Base-by-base conservation (phyloP, 441 rosid species). In the Cnidoscolus chayamansa region DNA sequence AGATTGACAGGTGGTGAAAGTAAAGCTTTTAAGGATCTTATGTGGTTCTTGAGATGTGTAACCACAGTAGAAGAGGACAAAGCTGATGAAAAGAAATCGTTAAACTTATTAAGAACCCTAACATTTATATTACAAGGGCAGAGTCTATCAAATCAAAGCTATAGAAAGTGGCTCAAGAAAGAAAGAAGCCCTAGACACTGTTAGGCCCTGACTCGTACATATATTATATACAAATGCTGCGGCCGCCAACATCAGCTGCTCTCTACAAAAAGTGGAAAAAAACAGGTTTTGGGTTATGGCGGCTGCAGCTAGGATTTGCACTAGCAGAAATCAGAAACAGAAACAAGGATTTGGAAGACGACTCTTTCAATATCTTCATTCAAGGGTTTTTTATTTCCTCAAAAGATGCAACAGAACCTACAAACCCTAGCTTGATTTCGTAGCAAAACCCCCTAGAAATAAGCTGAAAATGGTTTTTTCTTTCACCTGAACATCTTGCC, bases 401-500 rank as follows among this genome's bases (percentile, higher is more conserved):
- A 70, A 54, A 72, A 76, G 67, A 66, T 63, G 61, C 48, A 68
- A 32, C 88, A 75, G n/a, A 50, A 12, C 62, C 58, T 37, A 72
- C 67, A 82, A 79, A 56, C 81, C 88, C 87, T 81, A 80, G 78
- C 87, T 81, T 79, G 78, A 79, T 75, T 86, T 77, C 65, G 62
- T 15, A 9, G 2, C 0, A 17, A 7, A 16, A 1, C 72, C 65
- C 78, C 74, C 81, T 76, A 25, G 47, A 67, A 53, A 63, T 51
- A 69, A 70, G 56, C 72, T 63, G 55, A 65, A 61, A 37, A 40
- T 8, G 7, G 30, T 57, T 17, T 37, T 17, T 17, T 40, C 7
- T 20, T 57, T 47, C 62, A 88, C 96, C 94, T 90, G 97, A 81
- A 74, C 77, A 83, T 90, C 87, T 89, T 85, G 94, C 84, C 90